Conservation (phyloP, 2,329 filamentous ascomycete genomes). For the Escovopsis sp. region DNA sequence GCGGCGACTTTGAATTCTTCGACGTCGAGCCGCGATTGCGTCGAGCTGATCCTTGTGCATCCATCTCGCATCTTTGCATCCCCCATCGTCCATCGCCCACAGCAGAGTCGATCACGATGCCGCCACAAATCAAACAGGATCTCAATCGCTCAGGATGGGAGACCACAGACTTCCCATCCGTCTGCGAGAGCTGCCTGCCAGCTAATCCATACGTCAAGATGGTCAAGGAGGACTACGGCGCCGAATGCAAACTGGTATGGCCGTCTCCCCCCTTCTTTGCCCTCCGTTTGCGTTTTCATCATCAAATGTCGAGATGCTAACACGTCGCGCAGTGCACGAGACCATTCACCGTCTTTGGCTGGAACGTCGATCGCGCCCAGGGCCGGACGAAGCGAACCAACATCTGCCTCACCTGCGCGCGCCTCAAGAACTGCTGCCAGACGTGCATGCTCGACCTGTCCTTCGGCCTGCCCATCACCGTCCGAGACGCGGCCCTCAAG, state of each 20-base stretch:
- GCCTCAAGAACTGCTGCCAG: slow-evolving; percentile 97
- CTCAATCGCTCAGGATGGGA: slow-evolving; percentile 95
- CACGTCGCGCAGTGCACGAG: slow-evolving; percentile 51
- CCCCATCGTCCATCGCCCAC: not conserved
- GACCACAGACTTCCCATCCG: slow-evolving; percentile 76
- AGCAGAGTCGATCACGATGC: slow-evolving; percentile 35
- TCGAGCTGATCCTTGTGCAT: not conserved
- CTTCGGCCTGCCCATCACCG: slow-evolving; percentile 86
- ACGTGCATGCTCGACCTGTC: slow-evolving; percentile 97
- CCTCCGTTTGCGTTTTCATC: not conserved
- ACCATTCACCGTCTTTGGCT: slow-evolving; percentile 89
- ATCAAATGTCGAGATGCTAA: slow-evolving; percentile 1
- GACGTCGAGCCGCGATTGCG: slow-evolving; percentile 1
- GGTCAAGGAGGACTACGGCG: slow-evolving; percentile 93
- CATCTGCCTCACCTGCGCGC: slow-evolving; percentile 91
- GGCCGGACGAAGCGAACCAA: slow-evolving; percentile 86
- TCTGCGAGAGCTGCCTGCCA: slow-evolving; percentile 84
- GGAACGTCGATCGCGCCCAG: slow-evolving; percentile 79
- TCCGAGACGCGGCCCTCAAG: slow-evolving; percentile 91
- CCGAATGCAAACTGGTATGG: slow-evolving; percentile 56
- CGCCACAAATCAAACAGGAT: slow-evolving; percentile 89
- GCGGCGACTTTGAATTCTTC: no score
- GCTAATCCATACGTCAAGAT: slow-evolving; percentile 98
- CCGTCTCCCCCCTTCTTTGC: not conserved
- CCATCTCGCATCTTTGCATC: not conserved